Evolutionary conservation across 129 eudicot genomes (phyloP), one percentile per base, ranked within the genome.

Genomic region (Erigeron canadensis): DNA sequence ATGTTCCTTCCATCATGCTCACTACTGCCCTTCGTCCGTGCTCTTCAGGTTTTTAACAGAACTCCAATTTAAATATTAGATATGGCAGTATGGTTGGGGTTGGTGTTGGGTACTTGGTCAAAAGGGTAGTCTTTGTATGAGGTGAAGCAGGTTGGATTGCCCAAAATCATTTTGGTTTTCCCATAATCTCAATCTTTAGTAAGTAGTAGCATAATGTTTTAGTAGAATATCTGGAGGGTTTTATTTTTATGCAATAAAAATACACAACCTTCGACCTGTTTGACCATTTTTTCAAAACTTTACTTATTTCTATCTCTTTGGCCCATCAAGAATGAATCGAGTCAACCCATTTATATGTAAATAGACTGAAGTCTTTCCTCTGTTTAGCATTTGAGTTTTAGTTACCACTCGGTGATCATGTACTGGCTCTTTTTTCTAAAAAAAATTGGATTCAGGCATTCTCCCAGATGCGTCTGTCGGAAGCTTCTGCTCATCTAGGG

Each of bases 1-100:
- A 87, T 93, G 88, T 93, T 93, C 63, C 98, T 93, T 58, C 98
- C 98, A 10, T 89, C 92, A 57, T 93, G 96, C 78, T 82, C 95
- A 13, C 88, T 93, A 47, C 81, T 93, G 70, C 92, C 98, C 58
- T 93, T 93, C 82, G 80, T 93, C 67, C 98, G 98, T 15, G 96
- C 96, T 67, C 98, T 93, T 67, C 98, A 93, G 98, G 98, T 93
- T 75, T 63, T 70, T 78, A 28, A 78, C 66, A 55, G 38, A 63
- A 75, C 59, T 23, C 38, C 16, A 28, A 63, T 50, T 42, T 58
- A 53, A 54, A 41, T 18, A 48, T 43, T 66, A 34, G 15, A 38
- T n/a, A 19, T 38, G 17, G 46, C 63, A 10, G 15, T 58, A 3
- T 6, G 64, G 22, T 17, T 10, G 41, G 39, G 55, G 16, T 39